These are phyloP conservation scores for Brassica incana DNA, from an alignment of 345 rosid species.

Conservation along the genomic window DNA sequence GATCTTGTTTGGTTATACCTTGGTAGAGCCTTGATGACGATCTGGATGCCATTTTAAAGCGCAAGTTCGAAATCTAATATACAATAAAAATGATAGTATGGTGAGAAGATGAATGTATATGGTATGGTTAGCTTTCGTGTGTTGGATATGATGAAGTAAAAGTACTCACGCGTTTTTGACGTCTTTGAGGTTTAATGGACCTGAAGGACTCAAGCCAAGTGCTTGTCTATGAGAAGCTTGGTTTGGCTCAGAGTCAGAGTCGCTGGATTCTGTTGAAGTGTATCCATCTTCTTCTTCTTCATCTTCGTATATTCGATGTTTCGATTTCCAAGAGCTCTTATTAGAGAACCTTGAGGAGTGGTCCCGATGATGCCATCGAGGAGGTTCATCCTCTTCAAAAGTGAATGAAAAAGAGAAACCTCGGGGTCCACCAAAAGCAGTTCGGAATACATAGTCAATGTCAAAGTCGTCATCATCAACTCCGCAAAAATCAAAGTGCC, in stretches of 20 bases:
- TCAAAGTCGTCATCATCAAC: constrained; percentile 59
- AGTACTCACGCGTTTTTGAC: constrained; percentile 77
- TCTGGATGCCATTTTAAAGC: constrained; percentile 98
- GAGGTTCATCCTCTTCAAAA: constrained; percentile 52
- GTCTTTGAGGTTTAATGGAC: constrained; percentile 75
- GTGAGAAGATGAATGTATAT: constrained; percentile 7
- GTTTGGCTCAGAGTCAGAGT: constrained; percentile 42
- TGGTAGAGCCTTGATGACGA: constrained; percentile 88
- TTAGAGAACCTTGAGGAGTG: constrained; percentile 39
- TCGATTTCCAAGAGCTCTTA: constrained; percentile 47
- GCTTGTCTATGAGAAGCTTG: constrained; percentile 66
- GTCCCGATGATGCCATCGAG: constrained; percentile 46
- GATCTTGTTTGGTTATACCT: constrained; percentile 48
- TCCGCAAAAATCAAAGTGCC: constrained; percentile 61
- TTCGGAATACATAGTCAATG: constrained; percentile 54
- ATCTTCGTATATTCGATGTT: constrained; percentile 43
- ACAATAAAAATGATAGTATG: neutral
- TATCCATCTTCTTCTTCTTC: constrained; percentile 60
- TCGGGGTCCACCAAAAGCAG: constrained; percentile 61
- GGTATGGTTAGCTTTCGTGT: neutral
- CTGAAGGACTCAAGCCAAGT: constrained; percentile 72
- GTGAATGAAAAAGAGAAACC: constrained; percentile 60
- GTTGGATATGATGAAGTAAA: constrained; percentile 10
- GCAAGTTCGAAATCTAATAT: constrained; percentile 67
- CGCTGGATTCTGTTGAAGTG: constrained; percentile 56